These are phyloP conservation scores for Colletotrichum scovillei DNA, from an alignment of 2,329 filamentous ascomycete species.

Conservation along the genomic window DNA sequence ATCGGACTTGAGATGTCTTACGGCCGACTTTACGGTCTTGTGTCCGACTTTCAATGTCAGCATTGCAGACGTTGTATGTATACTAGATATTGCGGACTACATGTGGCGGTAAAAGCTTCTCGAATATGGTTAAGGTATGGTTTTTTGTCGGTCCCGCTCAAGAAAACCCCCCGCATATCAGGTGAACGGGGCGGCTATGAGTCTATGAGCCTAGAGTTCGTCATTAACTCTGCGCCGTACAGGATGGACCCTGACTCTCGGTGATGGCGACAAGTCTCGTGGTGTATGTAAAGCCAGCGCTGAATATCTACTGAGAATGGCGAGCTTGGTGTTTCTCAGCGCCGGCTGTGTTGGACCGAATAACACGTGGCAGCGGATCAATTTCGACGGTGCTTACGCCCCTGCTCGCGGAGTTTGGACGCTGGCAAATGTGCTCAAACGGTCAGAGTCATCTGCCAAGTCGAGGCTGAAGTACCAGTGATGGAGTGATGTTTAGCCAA, in stretches of 20 bases:
- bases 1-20: slow-evolving; percentile 5
- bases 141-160: neutral
- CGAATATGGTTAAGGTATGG: neutral
- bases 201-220: slow-evolving; percentile 7
- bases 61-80: too few relatives aligned
- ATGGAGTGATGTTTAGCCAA: neutral
- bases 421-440: neutral
- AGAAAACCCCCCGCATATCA: neutral
- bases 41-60: neutral
- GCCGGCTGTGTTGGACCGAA: neutral
- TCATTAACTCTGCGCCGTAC: neutral
- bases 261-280: neutral
- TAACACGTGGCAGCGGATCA: slow-evolving; percentile 20
- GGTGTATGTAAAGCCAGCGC: neutral
- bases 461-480: neutral
- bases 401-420: slow-evolving; percentile 8
- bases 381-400: neutral
- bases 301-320: neutral
- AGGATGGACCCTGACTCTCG: slow-evolving; percentile 10
- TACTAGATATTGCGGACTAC: too few relatives aligned
- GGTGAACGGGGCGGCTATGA: slow-evolving; percentile 10
- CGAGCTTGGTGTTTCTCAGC: neutral
- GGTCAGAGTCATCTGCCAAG: neutral
- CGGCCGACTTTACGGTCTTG: neutral
- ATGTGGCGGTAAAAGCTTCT: neutral